Percentiles rank a stretch among this genome's conserved stretches.
These are phyloP conservation scores for Hymenoscyphus scutula DNA, from an alignment of 2,329 filamentous ascomycete species.

Conservation along the genomic window DNA sequence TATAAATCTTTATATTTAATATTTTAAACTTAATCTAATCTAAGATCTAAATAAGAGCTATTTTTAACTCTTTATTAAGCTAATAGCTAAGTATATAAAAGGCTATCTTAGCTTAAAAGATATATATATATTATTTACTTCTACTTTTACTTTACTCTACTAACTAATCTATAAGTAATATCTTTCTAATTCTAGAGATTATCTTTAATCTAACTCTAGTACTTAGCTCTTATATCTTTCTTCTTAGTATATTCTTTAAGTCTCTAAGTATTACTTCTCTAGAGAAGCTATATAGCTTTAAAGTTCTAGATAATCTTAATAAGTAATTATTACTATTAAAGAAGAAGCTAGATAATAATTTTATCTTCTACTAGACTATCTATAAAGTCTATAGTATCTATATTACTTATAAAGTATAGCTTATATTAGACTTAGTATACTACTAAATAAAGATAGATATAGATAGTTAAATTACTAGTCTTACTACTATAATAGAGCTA, in stretches of 20 bases:
- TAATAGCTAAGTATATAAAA: conserved; percentile 27
- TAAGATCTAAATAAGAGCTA: no score
- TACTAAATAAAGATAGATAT: conserved; percentile 34
- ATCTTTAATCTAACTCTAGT: conserved; percentile 37
- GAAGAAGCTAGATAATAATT: conserved; percentile 35
- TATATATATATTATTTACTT: conserved; percentile 16
- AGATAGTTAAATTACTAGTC: conserved; percentile 37
- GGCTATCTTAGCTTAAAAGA: conserved; percentile 27
- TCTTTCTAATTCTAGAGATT: conserved; percentile 35
- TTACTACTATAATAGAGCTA: no score
- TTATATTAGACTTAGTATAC: conserved; percentile 30
- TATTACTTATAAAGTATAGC: conserved; percentile 32
- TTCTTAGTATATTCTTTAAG: conserved; percentile 37
- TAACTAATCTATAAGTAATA: conserved; percentile 14
- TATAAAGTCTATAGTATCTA: conserved; percentile 26
- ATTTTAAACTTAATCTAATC: no score
- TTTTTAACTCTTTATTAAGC: neutral
- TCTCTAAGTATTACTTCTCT: conserved; percentile 34
- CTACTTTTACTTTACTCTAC: neutral
- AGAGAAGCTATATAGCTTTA: conserved; percentile 39
- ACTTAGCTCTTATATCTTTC: conserved; percentile 36
- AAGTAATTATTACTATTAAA: conserved; percentile 37
- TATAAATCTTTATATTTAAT: no score
- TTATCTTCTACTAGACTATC: conserved; percentile 35
- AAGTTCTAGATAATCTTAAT: conserved; percentile 35